A percentile compares a stretch with the other conserved stretches of the same genome.
Evolutionary conservation across 352 stramenopile species (phyloP).

Genomic region (Globisporangium alternatum): DNA sequence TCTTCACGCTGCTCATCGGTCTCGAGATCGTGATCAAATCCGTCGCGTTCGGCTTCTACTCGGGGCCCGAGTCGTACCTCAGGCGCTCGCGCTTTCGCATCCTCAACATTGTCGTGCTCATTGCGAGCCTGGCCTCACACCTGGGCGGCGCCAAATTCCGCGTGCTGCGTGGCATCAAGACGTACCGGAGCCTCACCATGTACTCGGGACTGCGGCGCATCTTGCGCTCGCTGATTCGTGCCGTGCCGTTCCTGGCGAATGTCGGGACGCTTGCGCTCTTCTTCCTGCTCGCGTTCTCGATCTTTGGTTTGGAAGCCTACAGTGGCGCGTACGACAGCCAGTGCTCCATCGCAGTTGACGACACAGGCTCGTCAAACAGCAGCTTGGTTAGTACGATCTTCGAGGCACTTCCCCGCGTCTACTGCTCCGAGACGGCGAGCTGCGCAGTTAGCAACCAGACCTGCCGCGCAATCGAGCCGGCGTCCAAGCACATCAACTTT

Average conservation of each 20-base stretch:
- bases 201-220: constrained; percentile 66
- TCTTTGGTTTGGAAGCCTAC: constrained; percentile 75
- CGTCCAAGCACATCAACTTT: constrained; percentile 65
- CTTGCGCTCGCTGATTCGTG: constrained; percentile 54
- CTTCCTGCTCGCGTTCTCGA: constrained; percentile 72
- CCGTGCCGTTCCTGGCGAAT: constrained; percentile 74
- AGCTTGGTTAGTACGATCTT: constrained; percentile 11
- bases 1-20: constrained; percentile 56
- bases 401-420: constrained; percentile 45
- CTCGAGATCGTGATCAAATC: constrained; percentile 60
- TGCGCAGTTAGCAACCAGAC: constrained; percentile 35
- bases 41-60: constrained; percentile 48
- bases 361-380: background rate
- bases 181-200: constrained; percentile 57
- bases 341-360: constrained; percentile 27
- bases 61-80: constrained; percentile 47
- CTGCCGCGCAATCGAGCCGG: constrained; percentile 29
- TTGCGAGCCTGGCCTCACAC: constrained; percentile 50
- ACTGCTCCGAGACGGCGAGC: constrained; percentile 42
- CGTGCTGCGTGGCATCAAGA: constrained; percentile 66
- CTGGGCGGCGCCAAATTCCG: constrained; percentile 34
- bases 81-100: constrained; percentile 41
- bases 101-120: constrained; percentile 50
- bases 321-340: constrained; percentile 47
- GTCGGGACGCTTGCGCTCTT: constrained; percentile 71